A percentile compares a stretch with the other conserved stretches of the same genome.
Conservation (phyloP, 306 rosid genomes). For the Senna tora region DNA sequence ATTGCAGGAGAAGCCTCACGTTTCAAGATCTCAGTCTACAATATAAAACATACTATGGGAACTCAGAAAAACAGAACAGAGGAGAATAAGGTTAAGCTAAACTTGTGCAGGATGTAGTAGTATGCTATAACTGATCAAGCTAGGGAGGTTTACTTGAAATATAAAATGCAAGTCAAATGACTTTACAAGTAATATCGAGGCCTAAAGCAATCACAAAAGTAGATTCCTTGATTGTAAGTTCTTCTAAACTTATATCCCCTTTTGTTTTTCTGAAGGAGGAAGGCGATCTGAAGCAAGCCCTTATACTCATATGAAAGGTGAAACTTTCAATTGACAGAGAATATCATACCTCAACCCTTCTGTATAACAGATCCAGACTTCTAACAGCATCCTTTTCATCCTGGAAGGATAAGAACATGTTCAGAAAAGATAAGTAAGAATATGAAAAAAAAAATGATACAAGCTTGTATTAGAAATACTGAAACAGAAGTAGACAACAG, state of each 20-base stretch:
- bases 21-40: constrained; percentile 88
- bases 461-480: neutral
- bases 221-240: too few relatives aligned
- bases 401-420: constrained; percentile 49
- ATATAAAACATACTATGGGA: constrained; percentile 19
- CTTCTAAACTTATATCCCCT: too few relatives aligned
- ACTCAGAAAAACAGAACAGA: constrained; percentile 13
- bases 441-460: constrained; percentile 12
- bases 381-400: constrained; percentile 93
- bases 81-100: neutral
- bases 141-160: too few relatives aligned
- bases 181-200: too few relatives aligned
- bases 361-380: constrained; percentile 83
- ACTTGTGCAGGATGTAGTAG: constrained; percentile 22
- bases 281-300: neutral
- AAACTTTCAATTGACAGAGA: neutral
- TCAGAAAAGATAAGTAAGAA: constrained; percentile 22
- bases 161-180: too few relatives aligned
- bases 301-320: too few relatives aligned
- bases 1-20: constrained; percentile 86
- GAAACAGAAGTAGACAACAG: too few relatives aligned
- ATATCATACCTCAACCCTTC: constrained; percentile 86
- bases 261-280: too few relatives aligned
- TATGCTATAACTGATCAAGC: constrained; percentile 29
- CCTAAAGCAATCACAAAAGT: too few relatives aligned